These are phyloP conservation scores for Retiboletus fuscus DNA, from an alignment of 1,284 basidiomycete genomes.

Conservation along the genomic window DNA sequence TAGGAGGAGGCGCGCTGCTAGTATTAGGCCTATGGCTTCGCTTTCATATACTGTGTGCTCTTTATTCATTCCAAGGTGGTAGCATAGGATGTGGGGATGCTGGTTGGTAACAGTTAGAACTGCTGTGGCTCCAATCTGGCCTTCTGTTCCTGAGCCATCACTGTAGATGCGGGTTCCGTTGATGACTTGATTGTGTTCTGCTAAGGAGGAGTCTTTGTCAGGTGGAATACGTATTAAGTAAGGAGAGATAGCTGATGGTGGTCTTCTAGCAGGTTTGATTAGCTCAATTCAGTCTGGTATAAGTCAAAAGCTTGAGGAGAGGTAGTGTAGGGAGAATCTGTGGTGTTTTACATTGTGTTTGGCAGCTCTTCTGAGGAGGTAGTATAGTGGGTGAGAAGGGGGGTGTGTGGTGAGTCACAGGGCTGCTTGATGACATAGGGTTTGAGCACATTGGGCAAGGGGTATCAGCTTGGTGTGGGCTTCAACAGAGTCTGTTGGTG, in stretches of 20 bases:
- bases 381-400: too few species aligned
- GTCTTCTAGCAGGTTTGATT: too few species aligned
- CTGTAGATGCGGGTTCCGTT: background rate
- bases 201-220: background rate
- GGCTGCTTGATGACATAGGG: too few species aligned
- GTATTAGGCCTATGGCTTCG: background rate
- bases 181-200: background rate
- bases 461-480: background rate
- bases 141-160: background rate
- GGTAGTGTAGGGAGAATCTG: too few species aligned
- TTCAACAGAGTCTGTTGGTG: slow-evolving; percentile 5
- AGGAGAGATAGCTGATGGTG: too few species aligned
- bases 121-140: background rate
- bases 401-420: too few species aligned
- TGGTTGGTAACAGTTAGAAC: background rate
- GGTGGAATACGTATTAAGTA: background rate
- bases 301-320: too few species aligned
- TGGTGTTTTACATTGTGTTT: background rate
- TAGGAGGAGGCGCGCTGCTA: background rate
- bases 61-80: background rate
- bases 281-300: too few species aligned
- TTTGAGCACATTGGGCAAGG: too few species aligned
- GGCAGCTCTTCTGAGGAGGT: too few species aligned
- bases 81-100: background rate
- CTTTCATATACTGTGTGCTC: background rate